Base-by-base conservation (phyloP, 306 rosid genomes). In the Fragaria iinumae region DNA sequence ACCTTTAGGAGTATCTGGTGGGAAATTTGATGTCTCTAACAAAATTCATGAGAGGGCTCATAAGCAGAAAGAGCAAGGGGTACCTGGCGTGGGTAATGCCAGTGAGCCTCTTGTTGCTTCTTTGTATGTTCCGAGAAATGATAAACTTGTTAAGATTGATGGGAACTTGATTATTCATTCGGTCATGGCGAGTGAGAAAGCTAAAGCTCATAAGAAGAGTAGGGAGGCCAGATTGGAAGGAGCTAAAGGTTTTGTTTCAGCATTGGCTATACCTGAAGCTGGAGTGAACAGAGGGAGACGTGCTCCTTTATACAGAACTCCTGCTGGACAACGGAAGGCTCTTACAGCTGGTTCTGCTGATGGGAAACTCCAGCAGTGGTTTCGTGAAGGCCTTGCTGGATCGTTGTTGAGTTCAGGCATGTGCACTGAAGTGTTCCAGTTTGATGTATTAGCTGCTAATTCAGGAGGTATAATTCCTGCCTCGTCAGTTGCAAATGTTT, bases 391-490 rank as follows among this genome's bases (percentile, higher is more conserved):
- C 10, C 83, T 91, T 83, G 97, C 96, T 91, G 99, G 96, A 21
- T 96, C 99, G 52, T 79, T 96, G 93, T 75, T 96, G 89, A 91
- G 99, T 79, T 96, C 99, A 39, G 99, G 99, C 71, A 82, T 86
- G 94, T 96, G 99, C 89, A 92, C 96, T 9, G 99, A 96, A 84
- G 97, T 92, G 81, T 96, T 96, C 73, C 99, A 91, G 87, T 96
- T 96, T 71, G 97, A 96, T 70, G 88, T 76, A 57, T 96, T 93
- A 3, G 90, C 96, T 44, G 80, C 87, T 13, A 44, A 80, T 53
- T 87, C 96, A 21, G 99, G 97, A 64, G 97, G 93, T 70, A 90
- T 96, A 68, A 78, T 96, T 74, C 93, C 96, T n/a, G 98, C 93
- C 60, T 75, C 99, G 57, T 48, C 97, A 67, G 90, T 90, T 49